phyloP scores from a whole-genome alignment of 139 green algal species.

The Edaphochlamys debaryana region DNA sequence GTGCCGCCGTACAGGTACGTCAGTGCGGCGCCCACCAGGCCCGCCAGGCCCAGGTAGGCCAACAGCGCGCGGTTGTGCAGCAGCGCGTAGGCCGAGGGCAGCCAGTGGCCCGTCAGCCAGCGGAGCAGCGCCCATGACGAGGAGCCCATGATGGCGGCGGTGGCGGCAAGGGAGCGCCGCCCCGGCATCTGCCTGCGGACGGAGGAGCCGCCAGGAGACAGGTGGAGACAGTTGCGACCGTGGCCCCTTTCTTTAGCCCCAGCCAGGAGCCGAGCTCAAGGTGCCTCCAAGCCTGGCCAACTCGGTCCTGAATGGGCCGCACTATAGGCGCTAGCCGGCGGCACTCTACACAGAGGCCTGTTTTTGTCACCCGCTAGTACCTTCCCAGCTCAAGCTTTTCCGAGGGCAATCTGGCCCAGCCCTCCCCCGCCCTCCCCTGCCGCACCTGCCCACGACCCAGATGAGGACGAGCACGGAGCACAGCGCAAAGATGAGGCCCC shows the following conservation, averaged over 20 bases:
- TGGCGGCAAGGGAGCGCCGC: conserved; percentile 11
- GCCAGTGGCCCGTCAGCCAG: conserved; percentile 46
- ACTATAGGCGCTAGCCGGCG: too few relatives aligned
- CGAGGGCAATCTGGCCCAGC: too few relatives aligned
- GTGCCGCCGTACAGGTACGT: conserved; percentile 58
- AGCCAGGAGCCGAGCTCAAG: too few relatives aligned
- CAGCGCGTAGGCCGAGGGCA: conserved; percentile 34
- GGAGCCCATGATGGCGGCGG: conserved; percentile 23
- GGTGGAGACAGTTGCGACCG: too few relatives aligned
- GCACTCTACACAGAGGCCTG: too few relatives aligned
- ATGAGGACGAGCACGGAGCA: conserved; percentile 36
- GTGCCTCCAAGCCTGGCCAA: too few relatives aligned
- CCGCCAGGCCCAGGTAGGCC: conserved; percentile 29
- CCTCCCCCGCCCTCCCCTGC: too few relatives aligned
- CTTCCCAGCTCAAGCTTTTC: too few relatives aligned
- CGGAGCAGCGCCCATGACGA: conserved; percentile 29
- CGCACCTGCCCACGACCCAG: conserved; percentile 29
- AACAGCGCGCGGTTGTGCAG: conserved; percentile 39
- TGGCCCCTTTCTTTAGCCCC: too few relatives aligned
- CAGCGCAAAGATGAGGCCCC: conserved; percentile 33
- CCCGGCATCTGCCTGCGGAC: conserved; percentile 41
- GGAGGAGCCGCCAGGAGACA: neutral
- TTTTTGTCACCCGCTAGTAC: too few relatives aligned
- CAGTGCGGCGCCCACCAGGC: conserved; percentile 34
- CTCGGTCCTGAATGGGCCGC: too few relatives aligned